Evolutionary conservation across 1,284 basidiomycete species (phyloP).

Genomic region (Heterobasidion occidentale): DNA sequence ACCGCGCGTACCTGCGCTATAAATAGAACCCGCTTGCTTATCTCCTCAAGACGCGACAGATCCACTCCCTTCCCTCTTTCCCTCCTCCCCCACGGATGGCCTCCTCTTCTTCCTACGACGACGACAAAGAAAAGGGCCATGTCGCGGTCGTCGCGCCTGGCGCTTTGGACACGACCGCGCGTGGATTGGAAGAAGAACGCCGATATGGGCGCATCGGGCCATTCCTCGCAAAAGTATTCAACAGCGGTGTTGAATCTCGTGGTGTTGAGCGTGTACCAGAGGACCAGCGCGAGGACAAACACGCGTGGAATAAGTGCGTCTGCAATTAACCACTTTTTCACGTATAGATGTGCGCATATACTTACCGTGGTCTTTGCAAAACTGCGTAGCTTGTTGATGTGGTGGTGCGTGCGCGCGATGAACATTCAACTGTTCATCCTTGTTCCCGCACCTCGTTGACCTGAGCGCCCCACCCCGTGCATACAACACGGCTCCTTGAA

Average conservation of each 20-base stretch:
- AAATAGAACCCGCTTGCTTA: no score
- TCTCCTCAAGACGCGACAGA: no score
- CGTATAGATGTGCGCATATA: background rate
- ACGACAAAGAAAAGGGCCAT: no score
- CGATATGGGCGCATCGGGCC: background rate
- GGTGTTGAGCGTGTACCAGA: background rate
- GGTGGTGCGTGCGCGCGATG: background rate
- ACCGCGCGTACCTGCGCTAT: no score
- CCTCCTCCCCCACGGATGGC: no score
- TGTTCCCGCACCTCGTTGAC: background rate
- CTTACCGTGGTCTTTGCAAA: no score
- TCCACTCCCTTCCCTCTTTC: no score
- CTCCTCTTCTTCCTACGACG: no score
- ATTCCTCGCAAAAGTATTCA: background rate
- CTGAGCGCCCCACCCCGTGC: no score
- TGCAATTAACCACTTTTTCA: background rate
- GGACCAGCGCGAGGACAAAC: background rate
- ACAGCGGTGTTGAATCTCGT: background rate
- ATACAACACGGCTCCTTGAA: background rate
- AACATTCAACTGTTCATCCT: background rate
- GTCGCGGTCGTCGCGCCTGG: no score
- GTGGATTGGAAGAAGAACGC: no score
- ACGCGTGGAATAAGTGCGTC: background rate
- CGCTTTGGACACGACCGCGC: no score
- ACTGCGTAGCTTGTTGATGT: background rate